A percentile compares a stretch with the other conserved stretches of the same genome.
phyloP scores from a whole-genome alignment of 352 stramenopile genomes.

The Phytophthora constricta region DNA sequence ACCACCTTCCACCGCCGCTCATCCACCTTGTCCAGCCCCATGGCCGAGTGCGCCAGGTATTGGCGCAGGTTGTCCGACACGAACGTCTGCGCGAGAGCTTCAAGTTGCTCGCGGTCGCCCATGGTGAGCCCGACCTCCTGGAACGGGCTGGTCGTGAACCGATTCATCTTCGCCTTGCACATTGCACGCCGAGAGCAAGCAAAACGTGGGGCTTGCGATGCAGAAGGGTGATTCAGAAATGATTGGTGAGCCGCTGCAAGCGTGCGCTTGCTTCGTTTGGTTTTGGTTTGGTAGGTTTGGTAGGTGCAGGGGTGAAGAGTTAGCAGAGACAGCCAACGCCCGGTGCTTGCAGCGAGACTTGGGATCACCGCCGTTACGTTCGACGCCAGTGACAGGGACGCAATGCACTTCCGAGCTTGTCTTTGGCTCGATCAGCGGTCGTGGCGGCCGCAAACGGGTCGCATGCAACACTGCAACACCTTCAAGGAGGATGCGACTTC shows the following conservation, averaged over 20 bases:
- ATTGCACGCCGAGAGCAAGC: no score
- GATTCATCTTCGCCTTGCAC: constrained; percentile 18
- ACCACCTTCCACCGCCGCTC: constrained; percentile 39
- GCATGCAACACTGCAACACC: background rate
- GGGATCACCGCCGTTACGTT: no score
- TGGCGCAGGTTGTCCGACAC: constrained; percentile 45
- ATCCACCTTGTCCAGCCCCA: constrained; percentile 41
- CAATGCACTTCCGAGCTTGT: background rate
- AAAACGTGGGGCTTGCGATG: background rate
- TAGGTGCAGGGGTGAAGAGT: background rate
- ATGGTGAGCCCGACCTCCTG: constrained; percentile 30
- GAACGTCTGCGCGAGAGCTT: constrained; percentile 35
- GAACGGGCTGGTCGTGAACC: constrained; percentile 36
- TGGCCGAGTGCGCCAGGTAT: constrained; percentile 41
- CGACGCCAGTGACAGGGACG: background rate
- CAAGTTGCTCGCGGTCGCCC: constrained; percentile 30
- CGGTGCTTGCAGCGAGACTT: constrained; percentile 1
- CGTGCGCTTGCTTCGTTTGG: background rate
- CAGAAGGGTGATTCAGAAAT: constrained; percentile 28
- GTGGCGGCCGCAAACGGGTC: background rate
- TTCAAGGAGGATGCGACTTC: background rate
- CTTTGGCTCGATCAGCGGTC: background rate
- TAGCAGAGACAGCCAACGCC: background rate
- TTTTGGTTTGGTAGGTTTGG: background rate
- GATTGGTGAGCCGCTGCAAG: constrained; percentile 11